These are phyloP conservation scores for Scheffersomyces lignicola DNA, from an alignment of 1,139 yeast species.

Conservation along the genomic window DNA sequence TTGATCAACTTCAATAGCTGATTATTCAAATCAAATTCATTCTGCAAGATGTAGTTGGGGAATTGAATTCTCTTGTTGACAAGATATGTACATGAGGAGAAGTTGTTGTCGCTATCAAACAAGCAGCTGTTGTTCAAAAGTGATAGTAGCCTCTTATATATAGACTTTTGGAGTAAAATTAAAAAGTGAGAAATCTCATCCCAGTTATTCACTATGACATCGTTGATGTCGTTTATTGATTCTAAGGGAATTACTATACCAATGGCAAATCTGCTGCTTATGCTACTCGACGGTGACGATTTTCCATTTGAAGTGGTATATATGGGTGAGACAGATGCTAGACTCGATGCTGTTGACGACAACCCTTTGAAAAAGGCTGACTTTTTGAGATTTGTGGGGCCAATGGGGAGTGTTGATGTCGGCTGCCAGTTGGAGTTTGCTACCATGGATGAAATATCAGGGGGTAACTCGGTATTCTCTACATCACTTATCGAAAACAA, in stretches of 20 bases:
- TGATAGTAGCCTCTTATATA: slow-evolving; percentile 35
- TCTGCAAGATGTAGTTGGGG: slow-evolving; percentile 37
- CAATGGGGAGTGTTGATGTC: slow-evolving; percentile 31
- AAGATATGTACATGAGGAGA: slow-evolving; percentile 24
- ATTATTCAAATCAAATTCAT: slow-evolving; percentile 41
- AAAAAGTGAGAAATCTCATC: slow-evolving; percentile 44
- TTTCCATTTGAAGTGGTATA: slow-evolving; percentile 2
- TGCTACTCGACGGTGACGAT: slow-evolving; percentile 18
- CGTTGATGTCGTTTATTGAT: slow-evolving; percentile 30
- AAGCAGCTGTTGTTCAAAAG: slow-evolving; percentile 17
- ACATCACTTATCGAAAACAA: slow-evolving; percentile 42
- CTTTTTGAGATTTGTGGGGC: slow-evolving; percentile 17
- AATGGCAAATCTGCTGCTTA: slow-evolving; percentile 45
- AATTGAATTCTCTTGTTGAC: slow-evolving; percentile 41
- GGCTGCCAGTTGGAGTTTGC: slow-evolving; percentile 29
- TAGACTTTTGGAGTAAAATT: slow-evolving; percentile 36
- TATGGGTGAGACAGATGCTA: too few relatives aligned
- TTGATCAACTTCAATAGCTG: slow-evolving; percentile 37
- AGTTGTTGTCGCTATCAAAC: slow-evolving; percentile 11
- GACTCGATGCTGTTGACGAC: slow-evolving; percentile 4
- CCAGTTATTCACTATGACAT: slow-evolving; percentile 51
- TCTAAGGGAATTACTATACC: slow-evolving; percentile 51
- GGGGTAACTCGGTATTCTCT: slow-evolving; percentile 14
- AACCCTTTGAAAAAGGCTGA: slow-evolving; percentile 10
- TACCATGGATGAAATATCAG: slow-evolving; percentile 7